Evolutionary conservation across 2,329 filamentous ascomycete genomes (phyloP).

Genomic region (Phoma sp.): DNA sequence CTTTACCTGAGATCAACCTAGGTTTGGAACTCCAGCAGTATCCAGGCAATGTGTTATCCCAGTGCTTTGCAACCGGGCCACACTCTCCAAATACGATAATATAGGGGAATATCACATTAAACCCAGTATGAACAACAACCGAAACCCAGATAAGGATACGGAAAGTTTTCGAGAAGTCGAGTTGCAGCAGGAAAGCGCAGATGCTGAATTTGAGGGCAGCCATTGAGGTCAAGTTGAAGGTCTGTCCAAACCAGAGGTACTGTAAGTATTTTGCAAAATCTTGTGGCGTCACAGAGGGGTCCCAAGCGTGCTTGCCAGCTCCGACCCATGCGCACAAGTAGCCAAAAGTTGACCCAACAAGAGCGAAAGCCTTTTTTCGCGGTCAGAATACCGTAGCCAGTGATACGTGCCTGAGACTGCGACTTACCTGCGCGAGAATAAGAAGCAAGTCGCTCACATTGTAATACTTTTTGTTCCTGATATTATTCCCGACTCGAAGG

Average conservation of each 20-base stretch:
- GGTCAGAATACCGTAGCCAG: not conserved
- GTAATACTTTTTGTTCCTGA: constrained; percentile 9
- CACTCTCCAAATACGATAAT: constrained; percentile 8
- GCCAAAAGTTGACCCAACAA: not conserved
- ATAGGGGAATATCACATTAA: constrained; percentile 10
- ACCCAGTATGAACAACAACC: constrained; percentile 1
- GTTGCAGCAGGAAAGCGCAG: constrained; percentile 13
- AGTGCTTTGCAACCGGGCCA: constrained; percentile 7
- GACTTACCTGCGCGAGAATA: not conserved
- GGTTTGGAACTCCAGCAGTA: constrained; percentile 11
- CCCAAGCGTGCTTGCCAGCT: constrained; percentile 10
- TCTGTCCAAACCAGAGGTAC: constrained; percentile 15
- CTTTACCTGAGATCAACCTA: constrained; percentile 6
- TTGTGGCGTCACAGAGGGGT: constrained; percentile 4
- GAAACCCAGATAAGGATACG: constrained; percentile 3
- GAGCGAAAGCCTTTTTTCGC: not conserved
- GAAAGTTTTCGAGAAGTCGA: constrained; percentile 12
- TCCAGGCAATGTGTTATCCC: constrained; percentile 6
- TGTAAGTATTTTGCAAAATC: not conserved
- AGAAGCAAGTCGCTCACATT: constrained; percentile 16
- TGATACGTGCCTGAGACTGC: no score
- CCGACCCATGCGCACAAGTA: constrained; percentile 4
- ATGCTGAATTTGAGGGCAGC: constrained; percentile 16
- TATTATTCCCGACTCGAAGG: constrained; percentile 11
- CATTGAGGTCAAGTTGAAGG: constrained; percentile 17